These are phyloP conservation scores for Penicillium psychrofluorescens DNA, from an alignment of 495 filamentous ascomycete species.

Conservation along the genomic window DNA sequence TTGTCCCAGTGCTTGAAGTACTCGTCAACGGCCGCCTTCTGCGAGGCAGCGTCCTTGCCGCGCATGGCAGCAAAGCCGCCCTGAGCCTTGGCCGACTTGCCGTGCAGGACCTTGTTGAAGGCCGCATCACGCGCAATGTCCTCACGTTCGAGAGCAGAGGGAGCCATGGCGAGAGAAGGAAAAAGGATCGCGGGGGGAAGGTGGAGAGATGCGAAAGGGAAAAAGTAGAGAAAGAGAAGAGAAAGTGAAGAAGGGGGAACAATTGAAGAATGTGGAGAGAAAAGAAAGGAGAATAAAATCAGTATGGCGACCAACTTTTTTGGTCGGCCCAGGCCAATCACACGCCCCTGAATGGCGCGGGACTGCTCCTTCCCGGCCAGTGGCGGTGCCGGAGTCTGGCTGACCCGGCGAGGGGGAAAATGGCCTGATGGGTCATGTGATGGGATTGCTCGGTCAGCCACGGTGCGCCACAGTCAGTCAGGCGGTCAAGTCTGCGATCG, in stretches of 20 bases:
- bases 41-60: slow-evolving; percentile 71
- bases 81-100: slow-evolving; percentile 62
- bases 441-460: slow-evolving; percentile 5
- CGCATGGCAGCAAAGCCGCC: slow-evolving; percentile 81
- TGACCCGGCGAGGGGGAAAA: slow-evolving; percentile 4
- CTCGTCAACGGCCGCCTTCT: slow-evolving; percentile 87
- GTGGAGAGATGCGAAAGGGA: slow-evolving; percentile 6
- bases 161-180: slow-evolving; percentile 52
- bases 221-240: slow-evolving; percentile 3
- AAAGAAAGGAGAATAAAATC: neutral
- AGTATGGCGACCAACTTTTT: too few species aligned
- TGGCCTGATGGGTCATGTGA: slow-evolving; percentile 2
- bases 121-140: slow-evolving; percentile 84
- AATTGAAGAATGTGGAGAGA: slow-evolving; percentile 3
- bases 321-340: slow-evolving; percentile 9
- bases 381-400: slow-evolving; percentile 12
- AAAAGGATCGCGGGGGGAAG: slow-evolving; percentile 12
- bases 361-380: slow-evolving; percentile 9
- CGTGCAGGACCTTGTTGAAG: slow-evolving; percentile 90
- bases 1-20: slow-evolving; percentile 99
- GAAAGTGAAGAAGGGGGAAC: neutral
- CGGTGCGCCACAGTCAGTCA: neutral
- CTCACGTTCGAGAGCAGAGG: slow-evolving; percentile 71
- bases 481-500: neutral
- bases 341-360: slow-evolving; percentile 11